Evolutionary conservation across 116 monocot genomes (phyloP).

Genomic region (Zostera marina): DNA sequence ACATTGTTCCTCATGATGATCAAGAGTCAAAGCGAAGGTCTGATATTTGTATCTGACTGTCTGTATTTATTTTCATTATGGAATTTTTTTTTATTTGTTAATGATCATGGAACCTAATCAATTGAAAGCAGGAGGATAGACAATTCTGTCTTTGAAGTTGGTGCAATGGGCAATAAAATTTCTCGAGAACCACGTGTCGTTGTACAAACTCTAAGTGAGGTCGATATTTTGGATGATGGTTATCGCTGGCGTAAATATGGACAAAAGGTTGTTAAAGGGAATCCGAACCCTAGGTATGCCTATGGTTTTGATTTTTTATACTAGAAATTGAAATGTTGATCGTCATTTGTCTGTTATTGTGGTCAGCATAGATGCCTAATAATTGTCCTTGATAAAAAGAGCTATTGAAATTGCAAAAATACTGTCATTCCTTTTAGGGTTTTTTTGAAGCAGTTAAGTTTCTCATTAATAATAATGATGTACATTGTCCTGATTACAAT

Average conservation of each 20-base stretch:
- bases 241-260: constrained; percentile 99
- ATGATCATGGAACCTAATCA: not conserved
- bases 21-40: constrained; percentile 83
- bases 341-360: not conserved
- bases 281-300: constrained; percentile 78
- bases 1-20: constrained; percentile 39
- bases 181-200: constrained; percentile 89
- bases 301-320: not conserved
- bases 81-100: not conserved
- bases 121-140: constrained; percentile 55
- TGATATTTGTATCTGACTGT: not conserved
- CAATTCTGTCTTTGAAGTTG: constrained; percentile 26
- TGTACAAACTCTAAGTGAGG: constrained; percentile 94
- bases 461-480: too few species aligned
- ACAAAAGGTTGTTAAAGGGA: constrained; percentile 97
- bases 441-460: too few species aligned
- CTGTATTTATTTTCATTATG: not conserved
- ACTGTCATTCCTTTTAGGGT: constrained; percentile 66
- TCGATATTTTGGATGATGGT: constrained; percentile 95
- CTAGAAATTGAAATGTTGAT: not conserved
- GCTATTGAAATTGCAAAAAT: constrained; percentile 89
- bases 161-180: constrained; percentile 37
- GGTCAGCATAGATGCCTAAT: not conserved
- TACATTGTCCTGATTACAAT: too few species aligned
- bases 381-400: constrained; percentile 22